Evolutionary conservation across 768 basidiomycete genomes (phyloP), one percentile per base, ranked within the genome.

Genomic region (Boletus rubropictus): DNA sequence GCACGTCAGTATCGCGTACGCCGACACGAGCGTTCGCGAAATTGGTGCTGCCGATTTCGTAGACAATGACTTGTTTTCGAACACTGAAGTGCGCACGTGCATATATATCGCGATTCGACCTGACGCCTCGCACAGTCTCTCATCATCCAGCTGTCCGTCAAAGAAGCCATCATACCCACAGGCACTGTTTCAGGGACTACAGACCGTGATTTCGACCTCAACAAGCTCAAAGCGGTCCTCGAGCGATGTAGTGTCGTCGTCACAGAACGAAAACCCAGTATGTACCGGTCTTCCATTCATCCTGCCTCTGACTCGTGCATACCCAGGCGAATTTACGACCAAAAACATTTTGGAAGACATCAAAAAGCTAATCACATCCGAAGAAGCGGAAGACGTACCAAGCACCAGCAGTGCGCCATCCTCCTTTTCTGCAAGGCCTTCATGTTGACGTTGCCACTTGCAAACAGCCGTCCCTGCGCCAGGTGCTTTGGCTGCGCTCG

Each of bases 1-100:
- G 61, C 77, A 78, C 1, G 75, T 99, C 20, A 95, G 93, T 1
- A 72, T 92, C 11, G 94, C 94, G 0, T 99, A 91, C 58, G 89
- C 91, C 0, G 95, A 99, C 65, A 88, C 91, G 1, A 89, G 84
- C 50, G 72, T 81, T 7, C 81, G 90, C 18, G 79, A 87, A 58
- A 74, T 99, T 5, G 96, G 96, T 1, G 85, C 94, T 0, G 77
- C 88, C 11, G 92, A 98, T 51, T 98, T 90, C 57, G 80, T 84
- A 7, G 96, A 99, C 66, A 95, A 93, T 56, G 96, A 98, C 50
- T 71, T 92, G 14, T 98, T 94, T 66, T 93, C 91, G 1, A 99
- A 98, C 58, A 84, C 86, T 3, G 95, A 99, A 76, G 95, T 91
- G 49, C 34, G 68, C 46, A 12, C 15, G n/a, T 43, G 14, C 35